Evolutionary conservation across 768 basidiomycete species (phyloP).

Genomic region (Pleurotus tuber-regium): DNA sequence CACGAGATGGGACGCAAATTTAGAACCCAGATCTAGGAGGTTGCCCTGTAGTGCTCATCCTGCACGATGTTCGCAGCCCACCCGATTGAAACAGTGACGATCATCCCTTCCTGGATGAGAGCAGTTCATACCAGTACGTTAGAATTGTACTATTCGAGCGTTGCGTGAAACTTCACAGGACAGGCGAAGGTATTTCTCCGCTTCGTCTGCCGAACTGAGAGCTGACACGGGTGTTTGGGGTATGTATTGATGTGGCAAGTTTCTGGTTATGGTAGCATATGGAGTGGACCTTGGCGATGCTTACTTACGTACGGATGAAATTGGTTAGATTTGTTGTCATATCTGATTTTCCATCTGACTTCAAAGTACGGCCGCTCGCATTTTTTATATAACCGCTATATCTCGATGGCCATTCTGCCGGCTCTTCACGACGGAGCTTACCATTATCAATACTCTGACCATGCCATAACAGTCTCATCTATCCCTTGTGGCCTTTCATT

Average conservation of each 20-base stretch:
- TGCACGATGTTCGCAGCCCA: conserved; percentile 3
- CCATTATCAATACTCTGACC: not conserved
- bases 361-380: not conserved
- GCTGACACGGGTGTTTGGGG: not conserved
- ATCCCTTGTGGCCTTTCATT: conserved; percentile 7
- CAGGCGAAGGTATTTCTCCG: conserved; percentile 8
- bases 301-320: conserved; percentile 8
- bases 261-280: conserved; percentile 8
- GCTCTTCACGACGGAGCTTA: conserved; percentile 4
- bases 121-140: not conserved
- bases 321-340: conserved; percentile 6
- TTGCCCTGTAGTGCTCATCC: too few species aligned
- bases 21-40: too few species aligned
- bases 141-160: not conserved
- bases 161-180: conserved; percentile 3
- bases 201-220: not conserved
- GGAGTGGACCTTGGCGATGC: conserved; percentile 7
- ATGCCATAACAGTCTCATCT: conserved; percentile 13
- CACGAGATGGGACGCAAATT: too few species aligned
- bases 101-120: not conserved
- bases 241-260: conserved; percentile 1
- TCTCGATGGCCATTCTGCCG: conserved; percentile 13
- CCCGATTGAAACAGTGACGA: not conserved
- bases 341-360: conserved; percentile 15
- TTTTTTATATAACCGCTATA: conserved; percentile 2